Conservation (phyloP, 2,329 filamentous ascomycete species). For the Xylaria sp. region DNA sequence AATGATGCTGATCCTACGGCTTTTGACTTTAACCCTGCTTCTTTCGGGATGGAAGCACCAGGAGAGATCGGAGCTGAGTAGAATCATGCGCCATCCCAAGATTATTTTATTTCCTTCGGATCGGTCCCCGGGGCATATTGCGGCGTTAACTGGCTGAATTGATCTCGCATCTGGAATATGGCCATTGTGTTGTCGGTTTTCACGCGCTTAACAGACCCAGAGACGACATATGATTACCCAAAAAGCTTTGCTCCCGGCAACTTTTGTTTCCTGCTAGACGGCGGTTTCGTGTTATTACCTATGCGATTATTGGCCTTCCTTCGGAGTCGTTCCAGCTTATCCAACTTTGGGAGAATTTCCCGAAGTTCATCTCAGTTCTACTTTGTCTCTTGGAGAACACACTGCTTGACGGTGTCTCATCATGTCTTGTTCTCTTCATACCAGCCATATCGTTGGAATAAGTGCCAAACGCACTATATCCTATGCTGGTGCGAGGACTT, state of each 20-base stretch:
- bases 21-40: conserved; percentile 66
- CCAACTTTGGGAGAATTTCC: conserved; percentile 10
- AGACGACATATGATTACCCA: conserved; percentile 46
- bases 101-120: conserved; percentile 34
- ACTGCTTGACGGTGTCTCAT: conserved; percentile 13
- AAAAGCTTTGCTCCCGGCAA: conserved; percentile 41
- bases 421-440: conserved; percentile 18
- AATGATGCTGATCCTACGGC: conserved; percentile 59
- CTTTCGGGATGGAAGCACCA: conserved; percentile 65
- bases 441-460: conserved; percentile 8
- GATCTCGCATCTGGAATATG: conserved; percentile 48
- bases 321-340: conserved; percentile 10
- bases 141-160: conserved; percentile 49
- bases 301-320: conserved; percentile 10
- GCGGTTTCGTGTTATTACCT: conserved; percentile 26
- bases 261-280: conserved; percentile 27
- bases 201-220: conserved; percentile 43
- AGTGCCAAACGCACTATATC: conserved; percentile 13
- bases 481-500: conserved; percentile 3
- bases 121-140: conserved; percentile 46
- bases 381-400: conserved; percentile 17
- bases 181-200: conserved; percentile 44
- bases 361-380: conserved; percentile 12
- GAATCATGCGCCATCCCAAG: conserved; percentile 33
- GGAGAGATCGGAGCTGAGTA: conserved; percentile 70